These are phyloP conservation scores for Endoconidiophora laricicola DNA, from an alignment of 2,329 filamentous ascomycete genomes.

Conservation along the genomic window DNA sequence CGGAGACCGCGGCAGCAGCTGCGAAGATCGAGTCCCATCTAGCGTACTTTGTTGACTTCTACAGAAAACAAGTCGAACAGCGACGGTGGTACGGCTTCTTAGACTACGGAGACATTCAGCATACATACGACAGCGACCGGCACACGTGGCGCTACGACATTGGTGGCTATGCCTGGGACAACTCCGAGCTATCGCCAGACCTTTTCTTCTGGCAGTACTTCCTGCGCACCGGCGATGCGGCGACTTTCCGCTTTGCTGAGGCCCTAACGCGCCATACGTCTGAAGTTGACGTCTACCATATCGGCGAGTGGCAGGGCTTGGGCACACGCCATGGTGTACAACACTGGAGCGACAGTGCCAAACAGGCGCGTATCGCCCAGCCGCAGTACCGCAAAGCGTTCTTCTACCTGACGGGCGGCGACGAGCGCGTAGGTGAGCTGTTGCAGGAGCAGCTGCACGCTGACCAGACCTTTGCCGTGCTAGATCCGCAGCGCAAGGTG, in stretches of 20 bases:
- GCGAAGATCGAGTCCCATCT: slow-evolving; percentile 33
- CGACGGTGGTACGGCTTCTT: slow-evolving; percentile 47
- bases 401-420: slow-evolving; percentile 39
- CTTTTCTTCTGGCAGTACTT: slow-evolving; percentile 48
- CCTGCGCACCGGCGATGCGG: slow-evolving; percentile 38
- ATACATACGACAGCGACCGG: slow-evolving; percentile 41
- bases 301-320: slow-evolving; percentile 39
- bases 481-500: slow-evolving; percentile 43
- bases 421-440: slow-evolving; percentile 39
- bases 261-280: slow-evolving; percentile 40
- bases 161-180: slow-evolving; percentile 49
- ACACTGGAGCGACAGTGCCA: slow-evolving; percentile 43
- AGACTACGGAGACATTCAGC: slow-evolving; percentile 46
- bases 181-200: slow-evolving; percentile 45
- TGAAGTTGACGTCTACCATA: slow-evolving; percentile 46
- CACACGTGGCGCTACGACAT: slow-evolving; percentile 47
- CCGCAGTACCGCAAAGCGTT: slow-evolving; percentile 40
- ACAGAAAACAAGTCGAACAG: slow-evolving; percentile 37
- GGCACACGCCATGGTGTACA: slow-evolving; percentile 47
- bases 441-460: slow-evolving; percentile 33
- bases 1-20: slow-evolving; percentile 15
- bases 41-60: slow-evolving; percentile 39
- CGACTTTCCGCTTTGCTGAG: slow-evolving; percentile 42
- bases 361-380: slow-evolving; percentile 44
- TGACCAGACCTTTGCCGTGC: slow-evolving; percentile 32